A percentile compares a stretch with the other conserved stretches of the same genome.
phyloP scores from a whole-genome alignment of 2,329 filamentous ascomycete species.

The Xylaria sp. region DNA sequence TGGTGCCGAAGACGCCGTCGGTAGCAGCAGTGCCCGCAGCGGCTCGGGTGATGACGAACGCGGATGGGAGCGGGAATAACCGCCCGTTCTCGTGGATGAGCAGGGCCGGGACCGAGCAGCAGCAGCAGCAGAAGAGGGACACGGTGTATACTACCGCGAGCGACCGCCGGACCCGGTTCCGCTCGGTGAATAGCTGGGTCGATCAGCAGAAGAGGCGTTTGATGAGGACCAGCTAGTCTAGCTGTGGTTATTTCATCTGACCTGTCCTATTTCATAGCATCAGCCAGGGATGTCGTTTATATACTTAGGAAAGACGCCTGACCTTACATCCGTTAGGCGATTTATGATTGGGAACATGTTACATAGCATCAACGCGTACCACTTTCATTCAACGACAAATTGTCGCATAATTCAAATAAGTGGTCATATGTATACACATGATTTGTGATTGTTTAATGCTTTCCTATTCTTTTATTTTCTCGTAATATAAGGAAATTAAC shows the following conservation, averaged over 20 bases:
- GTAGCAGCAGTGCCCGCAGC: background rate
- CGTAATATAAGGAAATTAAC: background rate
- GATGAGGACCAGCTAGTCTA: conserved; percentile 56
- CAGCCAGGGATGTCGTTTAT: background rate
- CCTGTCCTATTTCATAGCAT: background rate
- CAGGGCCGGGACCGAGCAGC: conserved; percentile 41
- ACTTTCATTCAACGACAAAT: conserved; percentile 27
- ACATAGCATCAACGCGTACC: conserved; percentile 11
- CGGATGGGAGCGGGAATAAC: conserved; percentile 29
- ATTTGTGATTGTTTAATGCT: background rate
- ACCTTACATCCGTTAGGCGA: no score
- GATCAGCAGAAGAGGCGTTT: conserved; percentile 69
- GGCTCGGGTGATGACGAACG: conserved; percentile 31
- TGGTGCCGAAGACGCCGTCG: conserved; percentile 35
- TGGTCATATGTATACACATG: background rate
- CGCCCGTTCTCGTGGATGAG: conserved; percentile 54
- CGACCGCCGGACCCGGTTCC: conserved; percentile 66
- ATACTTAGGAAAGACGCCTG: background rate
- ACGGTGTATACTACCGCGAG: conserved; percentile 65
- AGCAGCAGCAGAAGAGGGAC: conserved; percentile 57
- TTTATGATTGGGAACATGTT: background rate
- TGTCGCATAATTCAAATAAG: background rate
- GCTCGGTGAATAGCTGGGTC: conserved; percentile 72
- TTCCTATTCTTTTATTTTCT: background rate
- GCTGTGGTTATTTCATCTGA: background rate